These are phyloP conservation scores for Tuber brumale DNA, from an alignment of 495 filamentous ascomycete species.

Conservation along the genomic window DNA sequence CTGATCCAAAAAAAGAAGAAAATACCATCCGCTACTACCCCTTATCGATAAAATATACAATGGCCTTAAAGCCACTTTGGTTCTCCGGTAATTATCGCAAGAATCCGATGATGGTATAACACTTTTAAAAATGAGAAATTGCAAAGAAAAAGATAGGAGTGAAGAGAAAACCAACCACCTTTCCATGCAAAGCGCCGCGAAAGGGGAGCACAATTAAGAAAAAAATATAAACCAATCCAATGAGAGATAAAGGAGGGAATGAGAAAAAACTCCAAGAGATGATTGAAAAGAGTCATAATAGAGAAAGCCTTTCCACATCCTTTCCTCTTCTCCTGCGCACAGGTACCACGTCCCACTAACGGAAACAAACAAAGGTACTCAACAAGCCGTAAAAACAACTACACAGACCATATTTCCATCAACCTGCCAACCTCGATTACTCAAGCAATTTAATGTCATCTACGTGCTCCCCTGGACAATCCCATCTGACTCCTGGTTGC, in stretches of 20 bases:
- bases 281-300: neutral
- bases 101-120: neutral
- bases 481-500: conserved; percentile 28
- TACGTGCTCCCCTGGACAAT: conserved; percentile 35
- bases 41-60: neutral
- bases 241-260: neutral
- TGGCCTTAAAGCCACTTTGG: neutral
- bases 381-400: neutral
- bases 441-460: conserved; percentile 24
- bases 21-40: neutral
- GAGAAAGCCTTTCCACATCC: neutral
- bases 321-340: neutral
- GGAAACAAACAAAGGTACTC: neutral
- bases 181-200: neutral
- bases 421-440: neutral
- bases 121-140: neutral
- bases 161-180: neutral
- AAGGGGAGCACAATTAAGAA: neutral
- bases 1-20: neutral
- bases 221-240: neutral
- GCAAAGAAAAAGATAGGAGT: neutral
- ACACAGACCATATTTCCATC: neutral
- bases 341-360: neutral
- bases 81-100: neutral
- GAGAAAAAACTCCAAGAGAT: neutral